Percentiles rank a stretch among this genome's conserved stretches.
These are phyloP conservation scores for Suhomyces pyralidae DNA, from an alignment of 805 yeast genomes.

Conservation along the genomic window DNA sequence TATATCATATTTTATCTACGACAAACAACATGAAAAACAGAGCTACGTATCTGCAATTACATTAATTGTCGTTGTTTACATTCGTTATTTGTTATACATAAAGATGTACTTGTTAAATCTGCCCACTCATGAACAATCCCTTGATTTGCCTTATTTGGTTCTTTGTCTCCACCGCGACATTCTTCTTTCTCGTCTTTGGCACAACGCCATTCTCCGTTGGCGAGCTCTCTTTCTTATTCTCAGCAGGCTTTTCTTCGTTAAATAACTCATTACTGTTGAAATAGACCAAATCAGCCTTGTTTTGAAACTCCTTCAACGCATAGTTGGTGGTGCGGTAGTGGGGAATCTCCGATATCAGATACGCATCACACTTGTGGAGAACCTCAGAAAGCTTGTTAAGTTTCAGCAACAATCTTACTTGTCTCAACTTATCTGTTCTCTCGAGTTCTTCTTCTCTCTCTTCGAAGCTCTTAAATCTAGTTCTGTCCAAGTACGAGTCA, in stretches of 20 bases:
- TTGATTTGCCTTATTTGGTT: constrained; percentile 40
- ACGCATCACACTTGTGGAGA: constrained; percentile 26
- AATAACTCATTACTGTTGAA: constrained; percentile 34
- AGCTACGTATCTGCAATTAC: too few relatives aligned
- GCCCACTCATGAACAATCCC: constrained; percentile 45
- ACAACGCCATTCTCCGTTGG: not conserved
- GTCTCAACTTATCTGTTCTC: constrained; percentile 25
- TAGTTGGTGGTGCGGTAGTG: constrained; percentile 29
- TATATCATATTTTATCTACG: not conserved
- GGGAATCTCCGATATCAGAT: constrained; percentile 27
- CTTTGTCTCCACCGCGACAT: constrained; percentile 33
- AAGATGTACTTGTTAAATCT: constrained; percentile 13
- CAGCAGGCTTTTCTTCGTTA: constrained; percentile 8
- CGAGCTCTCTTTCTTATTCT: not conserved
- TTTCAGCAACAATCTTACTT: constrained; percentile 19
- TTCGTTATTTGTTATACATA: too few relatives aligned
- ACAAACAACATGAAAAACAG: not conserved
- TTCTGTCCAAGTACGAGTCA: constrained; percentile 17
- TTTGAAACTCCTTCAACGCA: constrained; percentile 34
- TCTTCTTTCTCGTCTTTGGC: constrained; percentile 16
- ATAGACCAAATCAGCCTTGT: constrained; percentile 31
- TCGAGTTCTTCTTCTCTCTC: constrained; percentile 15
- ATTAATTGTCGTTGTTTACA: too few relatives aligned
- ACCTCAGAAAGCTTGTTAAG: constrained; percentile 19
- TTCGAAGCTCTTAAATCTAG: constrained; percentile 1